Percentiles rank a stretch among this genome's conserved stretches.
phyloP scores from a whole-genome alignment of 2,329 filamentous ascomycete species.

The Xylaria sp. region DNA sequence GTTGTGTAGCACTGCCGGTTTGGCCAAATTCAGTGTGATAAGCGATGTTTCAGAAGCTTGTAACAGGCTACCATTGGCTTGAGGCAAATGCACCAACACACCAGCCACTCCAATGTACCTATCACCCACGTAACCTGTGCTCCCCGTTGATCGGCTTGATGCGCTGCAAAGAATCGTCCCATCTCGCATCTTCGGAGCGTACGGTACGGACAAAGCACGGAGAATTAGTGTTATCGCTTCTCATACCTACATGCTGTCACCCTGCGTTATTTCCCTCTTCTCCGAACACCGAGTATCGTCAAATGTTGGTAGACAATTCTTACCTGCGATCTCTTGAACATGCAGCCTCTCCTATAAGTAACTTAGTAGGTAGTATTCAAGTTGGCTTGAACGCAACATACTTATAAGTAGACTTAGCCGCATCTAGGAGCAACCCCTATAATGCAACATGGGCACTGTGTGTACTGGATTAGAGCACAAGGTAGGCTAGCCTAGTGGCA shows the following conservation, averaged over 20 bases:
- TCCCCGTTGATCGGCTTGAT: conserved; percentile 14
- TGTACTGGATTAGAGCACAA: not conserved
- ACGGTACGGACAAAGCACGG: not conserved
- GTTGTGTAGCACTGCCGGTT: conserved; percentile 6
- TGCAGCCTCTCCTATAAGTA: not conserved
- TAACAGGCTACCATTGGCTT: conserved; percentile 3
- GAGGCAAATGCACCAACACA: conserved; percentile 10
- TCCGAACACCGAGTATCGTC: too few relatives aligned
- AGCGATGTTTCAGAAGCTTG: conserved; percentile 16
- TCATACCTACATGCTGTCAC: conserved; percentile 17
- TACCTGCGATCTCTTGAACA: not conserved
- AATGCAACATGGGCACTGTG: not conserved
- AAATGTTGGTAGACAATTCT: too few relatives aligned
- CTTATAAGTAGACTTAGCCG: not conserved
- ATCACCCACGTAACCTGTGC: not conserved
- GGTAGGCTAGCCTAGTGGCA: not conserved
- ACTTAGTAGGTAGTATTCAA: not conserved
- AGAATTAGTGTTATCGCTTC: conserved; percentile 5
- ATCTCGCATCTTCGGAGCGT: conserved; percentile 12
- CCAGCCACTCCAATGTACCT: conserved; percentile 4
- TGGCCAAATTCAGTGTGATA: not conserved
- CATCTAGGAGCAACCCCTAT: conserved; percentile 9
- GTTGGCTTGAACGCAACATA: conserved; percentile 1
- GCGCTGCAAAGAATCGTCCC: conserved; percentile 19
- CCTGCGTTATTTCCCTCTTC: not conserved